Evolutionary conservation across 2,329 filamentous ascomycete species (phyloP), one percentile per base, ranked within the genome.

Genomic region (Scedosporium dehoogii): DNA sequence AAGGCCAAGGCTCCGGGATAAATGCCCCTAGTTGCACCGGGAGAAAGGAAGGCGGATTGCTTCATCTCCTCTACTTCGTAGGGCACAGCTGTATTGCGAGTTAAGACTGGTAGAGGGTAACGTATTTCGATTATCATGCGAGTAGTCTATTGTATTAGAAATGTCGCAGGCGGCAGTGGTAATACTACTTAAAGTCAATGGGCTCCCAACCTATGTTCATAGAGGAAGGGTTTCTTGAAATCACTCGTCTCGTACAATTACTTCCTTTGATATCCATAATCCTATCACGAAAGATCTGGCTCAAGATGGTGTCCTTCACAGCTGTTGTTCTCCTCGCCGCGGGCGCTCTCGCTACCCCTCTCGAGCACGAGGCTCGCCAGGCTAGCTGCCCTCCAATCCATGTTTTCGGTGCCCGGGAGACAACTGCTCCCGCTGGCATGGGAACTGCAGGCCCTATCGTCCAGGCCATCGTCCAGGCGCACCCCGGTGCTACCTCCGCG

Each of bases 401-500:
- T 68, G 72, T 80, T 42, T 78, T 79, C 44, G 78, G 75, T 3
- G 78, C 78, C 1, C 76, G 78, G 14, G 78, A 80, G 69, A 80
- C 78, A 9, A 79, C 77, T 0, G 82, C 80, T 0, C 69, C 76
- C 3, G 73, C 77, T 1, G 83, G 83, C 2, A 84, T 80, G 65
- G 83, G 83, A 7, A 77, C 79, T 0, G 74, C 80, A 1, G 73
- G 73, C 23, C 75, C 75, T 0, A 75, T 85, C 7, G 79, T 85
- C 21, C 76, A 84, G 65, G 70, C 76, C 61, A 75, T 85, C 51
- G 70, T 77, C 3, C 70, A 69, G 38, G 75, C 79, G 2, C 79
- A 82, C 65, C 67, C 79, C 0, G 82, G 81, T 1, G 71, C 81
- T 0, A 84, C 81, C 0, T 73, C 81, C 1, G 82, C 84, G 65